Evolutionary conservation across 345 rosid species (phyloP).

Genomic region (Hirschfeldia incana): DNA sequence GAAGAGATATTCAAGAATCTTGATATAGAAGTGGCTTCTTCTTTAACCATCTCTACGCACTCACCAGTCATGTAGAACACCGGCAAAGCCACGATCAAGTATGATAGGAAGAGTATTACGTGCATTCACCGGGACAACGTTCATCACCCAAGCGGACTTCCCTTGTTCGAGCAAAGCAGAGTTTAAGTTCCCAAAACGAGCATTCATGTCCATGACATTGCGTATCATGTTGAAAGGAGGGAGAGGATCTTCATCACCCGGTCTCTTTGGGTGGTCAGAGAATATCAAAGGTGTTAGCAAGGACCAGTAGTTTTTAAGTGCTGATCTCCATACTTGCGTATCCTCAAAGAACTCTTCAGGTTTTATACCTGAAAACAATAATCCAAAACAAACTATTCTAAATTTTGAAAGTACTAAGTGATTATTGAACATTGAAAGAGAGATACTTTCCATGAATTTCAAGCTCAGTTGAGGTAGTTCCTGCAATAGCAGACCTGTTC

Average conservation of each 20-base stretch:
- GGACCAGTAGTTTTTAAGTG: constrained; percentile 91
- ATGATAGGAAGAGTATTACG: constrained; percentile 82
- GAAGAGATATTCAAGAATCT: not conserved
- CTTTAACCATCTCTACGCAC: constrained; percentile 17
- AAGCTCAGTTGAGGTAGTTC: constrained; percentile 60
- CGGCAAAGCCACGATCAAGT: constrained; percentile 85
- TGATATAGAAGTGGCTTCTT: not conserved
- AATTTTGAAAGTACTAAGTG: not conserved
- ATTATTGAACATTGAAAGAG: not conserved
- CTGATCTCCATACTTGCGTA: constrained; percentile 63
- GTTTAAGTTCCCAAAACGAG: constrained; percentile 84
- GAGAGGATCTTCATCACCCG: constrained; percentile 97
- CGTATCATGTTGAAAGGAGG: constrained; percentile 99
- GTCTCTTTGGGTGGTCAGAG: constrained; percentile 99
- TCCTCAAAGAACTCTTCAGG: constrained; percentile 82
- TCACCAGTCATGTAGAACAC: constrained; percentile 95
- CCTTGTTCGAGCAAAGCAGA: constrained; percentile 70
- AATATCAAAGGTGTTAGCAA: constrained; percentile 92
- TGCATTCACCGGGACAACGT: constrained; percentile 80
- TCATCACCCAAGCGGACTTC: constrained; percentile 94
- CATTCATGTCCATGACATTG: constrained; percentile 99
- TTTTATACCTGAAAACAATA: constrained; percentile 39
- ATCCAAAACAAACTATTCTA: not conserved
- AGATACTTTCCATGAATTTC: constrained; percentile 52
- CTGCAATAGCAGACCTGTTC: constrained; percentile 66